phyloP scores from a whole-genome alignment of 805 yeast genomes.

The Candida ipomoeae region DNA sequence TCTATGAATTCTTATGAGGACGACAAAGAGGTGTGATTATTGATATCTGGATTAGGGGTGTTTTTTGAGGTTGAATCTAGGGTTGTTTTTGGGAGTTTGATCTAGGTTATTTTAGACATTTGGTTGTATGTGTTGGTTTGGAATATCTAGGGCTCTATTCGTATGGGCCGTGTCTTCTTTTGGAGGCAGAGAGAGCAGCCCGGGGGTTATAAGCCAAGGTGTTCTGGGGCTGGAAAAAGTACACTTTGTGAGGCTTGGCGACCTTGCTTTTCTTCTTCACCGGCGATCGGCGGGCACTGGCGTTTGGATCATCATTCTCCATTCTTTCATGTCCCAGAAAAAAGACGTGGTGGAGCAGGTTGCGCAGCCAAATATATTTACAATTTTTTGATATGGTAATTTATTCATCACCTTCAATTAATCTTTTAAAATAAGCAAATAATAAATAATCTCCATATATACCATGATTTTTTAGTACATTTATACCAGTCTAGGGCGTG shows the following conservation, averaged over 20 bases:
- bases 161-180: neutral
- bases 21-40: neutral
- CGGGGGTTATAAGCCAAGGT: slow-evolving; percentile 21
- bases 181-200: slow-evolving; percentile 1
- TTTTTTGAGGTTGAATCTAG: neutral
- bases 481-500: no score
- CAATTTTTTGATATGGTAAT: no score
- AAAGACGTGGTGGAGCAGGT: neutral
- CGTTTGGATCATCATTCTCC: neutral
- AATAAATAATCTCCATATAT: no score
- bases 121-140: no score
- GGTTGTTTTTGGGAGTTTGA: neutral
- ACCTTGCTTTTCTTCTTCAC: slow-evolving; percentile 12
- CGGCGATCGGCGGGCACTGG: slow-evolving; percentile 6
- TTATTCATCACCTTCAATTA: no score
- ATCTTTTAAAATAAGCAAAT: no score
- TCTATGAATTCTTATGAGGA: neutral
- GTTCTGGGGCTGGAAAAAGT: slow-evolving; percentile 34
- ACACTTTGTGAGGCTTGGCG: slow-evolving; percentile 25
- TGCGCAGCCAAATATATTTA: slow-evolving; percentile 1
- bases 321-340: slow-evolving; percentile 5
- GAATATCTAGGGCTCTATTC: no score
- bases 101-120: neutral
- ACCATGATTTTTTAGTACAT: no score
- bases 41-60: neutral